Percentiles rank a stretch among this genome's conserved stretches.
phyloP scores from a whole-genome alignment of 345 rosid genomes.

The Citrus trifoliata region DNA sequence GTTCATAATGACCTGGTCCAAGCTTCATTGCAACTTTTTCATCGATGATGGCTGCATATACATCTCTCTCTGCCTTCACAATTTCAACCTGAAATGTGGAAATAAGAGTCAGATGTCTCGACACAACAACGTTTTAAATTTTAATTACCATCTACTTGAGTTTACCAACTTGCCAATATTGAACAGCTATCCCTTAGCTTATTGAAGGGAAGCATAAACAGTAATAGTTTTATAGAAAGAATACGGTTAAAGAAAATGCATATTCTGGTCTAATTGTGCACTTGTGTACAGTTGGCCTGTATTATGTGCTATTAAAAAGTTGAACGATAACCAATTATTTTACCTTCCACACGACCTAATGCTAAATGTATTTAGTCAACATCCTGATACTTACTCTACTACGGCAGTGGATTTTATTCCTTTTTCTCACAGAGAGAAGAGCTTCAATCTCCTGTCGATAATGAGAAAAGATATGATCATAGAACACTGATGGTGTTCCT shows the following conservation, averaged over 20 bases:
- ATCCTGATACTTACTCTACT: constrained; percentile 53
- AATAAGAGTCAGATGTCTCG: not conserved
- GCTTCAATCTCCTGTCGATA: constrained; percentile 63
- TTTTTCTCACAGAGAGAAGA: constrained; percentile 70
- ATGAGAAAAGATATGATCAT: constrained; percentile 75
- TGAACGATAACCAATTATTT: not conserved
- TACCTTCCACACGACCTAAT: not conserved
- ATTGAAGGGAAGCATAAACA: not conserved
- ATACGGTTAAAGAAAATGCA: not conserved
- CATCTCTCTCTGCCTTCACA: constrained; percentile 72
- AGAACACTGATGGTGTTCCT: constrained; percentile 93
- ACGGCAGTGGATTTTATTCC: constrained; percentile 76
- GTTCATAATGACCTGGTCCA: constrained; percentile 89
- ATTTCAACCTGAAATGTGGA: constrained; percentile 53
- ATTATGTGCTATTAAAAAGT: not conserved
- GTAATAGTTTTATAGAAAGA: not conserved
- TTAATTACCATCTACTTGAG: no score
- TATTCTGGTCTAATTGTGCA: not conserved
- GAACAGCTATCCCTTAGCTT: not conserved
- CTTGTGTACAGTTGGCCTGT: not conserved
- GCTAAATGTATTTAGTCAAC: not conserved
- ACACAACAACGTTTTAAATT: not conserved
- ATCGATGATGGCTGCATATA: constrained; percentile 80
- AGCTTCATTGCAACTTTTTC: constrained; percentile 83
- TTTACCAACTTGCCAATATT: no score